Evolutionary conservation across 768 basidiomycete species (phyloP).

Genomic region (Paxillus involutus): DNA sequence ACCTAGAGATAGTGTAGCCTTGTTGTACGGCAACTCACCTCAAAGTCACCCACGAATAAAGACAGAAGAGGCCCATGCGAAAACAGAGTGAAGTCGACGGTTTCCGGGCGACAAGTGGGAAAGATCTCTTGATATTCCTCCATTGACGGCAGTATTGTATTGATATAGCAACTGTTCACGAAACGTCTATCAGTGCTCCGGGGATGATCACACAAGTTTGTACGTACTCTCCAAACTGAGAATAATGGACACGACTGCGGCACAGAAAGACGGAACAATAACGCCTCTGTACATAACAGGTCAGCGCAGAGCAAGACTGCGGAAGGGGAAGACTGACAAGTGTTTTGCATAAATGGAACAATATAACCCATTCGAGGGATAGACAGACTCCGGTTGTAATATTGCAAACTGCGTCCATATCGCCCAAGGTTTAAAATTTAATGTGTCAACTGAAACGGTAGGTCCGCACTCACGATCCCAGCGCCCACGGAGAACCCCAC

Average conservation of each 20-base stretch:
- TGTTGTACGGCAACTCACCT: constrained; percentile 32
- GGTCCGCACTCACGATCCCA: constrained; percentile 33
- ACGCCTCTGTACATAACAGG: constrained; percentile 25
- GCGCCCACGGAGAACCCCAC: constrained; percentile 39
- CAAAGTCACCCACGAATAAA: constrained; percentile 44
- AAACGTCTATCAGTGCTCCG: background rate
- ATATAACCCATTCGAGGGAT: constrained; percentile 46
- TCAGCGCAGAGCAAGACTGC: constrained; percentile 12
- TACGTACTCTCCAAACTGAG: constrained; percentile 45
- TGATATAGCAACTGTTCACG: constrained; percentile 39
- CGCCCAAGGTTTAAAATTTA: constrained; percentile 7
- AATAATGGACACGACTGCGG: constrained; percentile 38
- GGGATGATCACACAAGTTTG: background rate
- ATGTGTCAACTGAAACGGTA: constrained; percentile 12
- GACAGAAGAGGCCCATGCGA: constrained; percentile 43
- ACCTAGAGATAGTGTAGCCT: background rate
- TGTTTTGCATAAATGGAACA: constrained; percentile 38
- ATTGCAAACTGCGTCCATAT: constrained; percentile 10
- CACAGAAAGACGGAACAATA: constrained; percentile 46
- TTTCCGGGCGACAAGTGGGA: constrained; percentile 39
- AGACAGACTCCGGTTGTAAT: constrained; percentile 14
- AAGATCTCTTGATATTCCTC: constrained; percentile 36
- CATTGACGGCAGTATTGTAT: constrained; percentile 44
- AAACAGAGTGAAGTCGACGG: constrained; percentile 38
- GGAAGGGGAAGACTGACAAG: constrained; percentile 34